These are phyloP conservation scores for Fagus sylvatica DNA, from an alignment of 306 rosid genomes.

Conservation along the genomic window DNA sequence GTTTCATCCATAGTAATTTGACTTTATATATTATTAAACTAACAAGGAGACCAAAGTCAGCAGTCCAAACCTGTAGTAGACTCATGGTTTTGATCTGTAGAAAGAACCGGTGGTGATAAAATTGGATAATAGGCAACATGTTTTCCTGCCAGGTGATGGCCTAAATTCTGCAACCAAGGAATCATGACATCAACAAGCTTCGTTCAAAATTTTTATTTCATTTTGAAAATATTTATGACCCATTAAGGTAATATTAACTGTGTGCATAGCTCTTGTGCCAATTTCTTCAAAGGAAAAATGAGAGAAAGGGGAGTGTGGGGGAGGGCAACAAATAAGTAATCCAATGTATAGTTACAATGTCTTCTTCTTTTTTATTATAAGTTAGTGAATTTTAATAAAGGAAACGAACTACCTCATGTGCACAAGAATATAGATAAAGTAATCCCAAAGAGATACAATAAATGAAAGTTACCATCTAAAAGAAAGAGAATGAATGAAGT, in stretches of 20 bases:
- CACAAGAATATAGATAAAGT: too few species aligned
- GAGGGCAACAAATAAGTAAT: too few species aligned
- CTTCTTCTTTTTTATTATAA: too few species aligned
- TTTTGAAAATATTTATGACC: not conserved
- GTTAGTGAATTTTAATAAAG: too few species aligned
- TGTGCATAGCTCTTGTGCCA: not conserved
- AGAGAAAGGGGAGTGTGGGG: too few species aligned
- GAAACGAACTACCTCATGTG: too few species aligned
- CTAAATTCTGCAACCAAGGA: conserved; percentile 49
- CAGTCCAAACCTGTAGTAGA: conserved; percentile 42
- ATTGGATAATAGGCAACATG: conserved; percentile 55
- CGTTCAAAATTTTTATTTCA: conserved; percentile 10
- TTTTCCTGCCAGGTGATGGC: conserved; percentile 50
- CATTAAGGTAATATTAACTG: conserved; percentile 6
- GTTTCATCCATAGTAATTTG: conserved; percentile 3
- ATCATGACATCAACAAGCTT: conserved; percentile 3
- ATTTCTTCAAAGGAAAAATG: not conserved
- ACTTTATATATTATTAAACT: conserved; percentile 1
- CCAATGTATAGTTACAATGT: too few species aligned
- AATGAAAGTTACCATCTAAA: too few species aligned
- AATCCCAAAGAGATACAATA: too few species aligned
- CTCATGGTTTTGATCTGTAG: conserved; percentile 41
- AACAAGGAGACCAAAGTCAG: conserved; percentile 24
- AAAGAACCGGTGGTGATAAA: conserved; percentile 71
- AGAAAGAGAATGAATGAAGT: too few species aligned